phyloP scores from a whole-genome alignment of 495 filamentous ascomycete species.

The Daldinia bambusicola region DNA sequence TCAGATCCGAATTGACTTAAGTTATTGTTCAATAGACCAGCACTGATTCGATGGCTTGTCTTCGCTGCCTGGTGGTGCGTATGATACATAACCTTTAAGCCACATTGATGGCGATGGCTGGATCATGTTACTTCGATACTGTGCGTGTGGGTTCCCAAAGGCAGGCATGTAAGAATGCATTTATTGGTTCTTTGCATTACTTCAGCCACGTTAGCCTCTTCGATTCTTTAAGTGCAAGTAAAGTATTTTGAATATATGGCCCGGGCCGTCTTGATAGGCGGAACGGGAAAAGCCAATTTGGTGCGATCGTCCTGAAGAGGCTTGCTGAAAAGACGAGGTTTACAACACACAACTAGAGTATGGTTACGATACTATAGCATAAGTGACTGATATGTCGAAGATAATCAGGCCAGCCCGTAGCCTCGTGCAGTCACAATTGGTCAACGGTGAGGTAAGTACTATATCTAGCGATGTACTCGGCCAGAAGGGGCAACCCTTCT shows the following conservation, averaged over 20 bases:
- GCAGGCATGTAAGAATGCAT: neutral
- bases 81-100: neutral
- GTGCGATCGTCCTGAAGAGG: neutral
- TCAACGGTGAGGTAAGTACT: slow-evolving; percentile 19
- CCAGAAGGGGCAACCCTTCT: slow-evolving; percentile 38
- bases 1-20: neutral
- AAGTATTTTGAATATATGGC: neutral
- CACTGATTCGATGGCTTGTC: neutral
- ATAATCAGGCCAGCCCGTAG: slow-evolving; percentile 17
- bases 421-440: slow-evolving; percentile 7
- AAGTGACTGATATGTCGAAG: slow-evolving; percentile 7
- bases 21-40: neutral
- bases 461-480: slow-evolving; percentile 31
- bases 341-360: slow-evolving; percentile 5
- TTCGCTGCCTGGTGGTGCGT: neutral
- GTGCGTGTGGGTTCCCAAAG: neutral
- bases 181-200: neutral
- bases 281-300: neutral
- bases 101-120: slow-evolving; percentile 3
- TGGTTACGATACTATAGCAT: neutral
- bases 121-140: neutral
- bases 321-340: neutral
- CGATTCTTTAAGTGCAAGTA: neutral
- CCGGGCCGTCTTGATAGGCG: neutral
- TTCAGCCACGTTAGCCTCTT: neutral